Evolutionary conservation across 208 protist genomes (phyloP).

Genomic region (Crithidia expoeki): DNA sequence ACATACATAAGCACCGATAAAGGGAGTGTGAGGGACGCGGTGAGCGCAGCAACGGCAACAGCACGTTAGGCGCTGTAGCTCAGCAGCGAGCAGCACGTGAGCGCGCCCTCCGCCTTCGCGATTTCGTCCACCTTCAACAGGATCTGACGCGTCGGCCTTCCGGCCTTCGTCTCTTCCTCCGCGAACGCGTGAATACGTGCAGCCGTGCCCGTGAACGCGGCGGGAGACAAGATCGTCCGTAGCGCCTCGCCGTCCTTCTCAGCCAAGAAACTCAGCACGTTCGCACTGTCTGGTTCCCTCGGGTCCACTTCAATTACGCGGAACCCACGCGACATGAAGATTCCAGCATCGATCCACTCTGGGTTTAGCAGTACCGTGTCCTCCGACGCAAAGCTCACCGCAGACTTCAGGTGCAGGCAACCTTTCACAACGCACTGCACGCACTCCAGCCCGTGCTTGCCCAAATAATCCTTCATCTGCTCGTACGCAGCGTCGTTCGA

Average conservation of each 20-base stretch:
- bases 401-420: conserved; percentile 58
- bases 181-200: conserved; percentile 37
- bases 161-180: conserved; percentile 32
- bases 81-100: conserved; percentile 62
- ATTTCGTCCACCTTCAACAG: conserved; percentile 50
- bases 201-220: conserved; percentile 36
- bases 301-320: conserved; percentile 39
- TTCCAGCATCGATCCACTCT: conserved; percentile 35
- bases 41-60: background rate
- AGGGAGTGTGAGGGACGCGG: no score
- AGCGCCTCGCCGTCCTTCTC: conserved; percentile 27
- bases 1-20: no score
- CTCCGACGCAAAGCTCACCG: conserved; percentile 38
- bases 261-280: conserved; percentile 41
- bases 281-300: conserved; percentile 41
- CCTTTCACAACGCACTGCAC: conserved; percentile 38
- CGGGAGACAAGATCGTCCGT: conserved; percentile 40
- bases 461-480: conserved; percentile 54
- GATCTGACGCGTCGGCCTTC: conserved; percentile 39
- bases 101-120: conserved; percentile 60
- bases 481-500: conserved; percentile 50
- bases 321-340: conserved; percentile 55
- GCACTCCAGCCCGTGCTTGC: conserved; percentile 48
- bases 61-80: conserved; percentile 38
- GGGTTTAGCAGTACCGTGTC: conserved; percentile 47